These are phyloP conservation scores for Colletotrichum sp. DNA, from an alignment of 2,329 filamentous ascomycete species.

Conservation along the genomic window DNA sequence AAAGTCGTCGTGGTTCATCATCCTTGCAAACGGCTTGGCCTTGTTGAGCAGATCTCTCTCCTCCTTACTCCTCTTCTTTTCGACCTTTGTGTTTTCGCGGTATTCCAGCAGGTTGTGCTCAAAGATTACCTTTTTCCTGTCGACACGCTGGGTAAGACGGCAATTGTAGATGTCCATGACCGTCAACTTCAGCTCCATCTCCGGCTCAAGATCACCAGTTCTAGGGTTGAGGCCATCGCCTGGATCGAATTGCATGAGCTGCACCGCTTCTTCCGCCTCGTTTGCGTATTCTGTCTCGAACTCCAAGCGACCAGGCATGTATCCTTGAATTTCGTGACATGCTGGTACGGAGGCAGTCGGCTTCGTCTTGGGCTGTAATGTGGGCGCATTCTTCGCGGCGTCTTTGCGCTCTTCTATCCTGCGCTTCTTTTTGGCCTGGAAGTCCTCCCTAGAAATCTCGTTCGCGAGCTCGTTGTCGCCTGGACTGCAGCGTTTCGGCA, in stretches of 20 bases:
- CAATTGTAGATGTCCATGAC: constrained; percentile 99
- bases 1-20: constrained; percentile 95
- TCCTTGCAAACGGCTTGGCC: constrained; percentile 92
- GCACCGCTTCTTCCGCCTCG: constrained; percentile 96
- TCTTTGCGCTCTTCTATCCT: constrained; percentile 93
- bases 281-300: constrained; percentile 99
- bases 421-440: constrained; percentile 90
- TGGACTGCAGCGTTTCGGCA: constrained; percentile 86
- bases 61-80: constrained; percentile 96
- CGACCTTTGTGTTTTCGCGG: constrained; percentile 83
- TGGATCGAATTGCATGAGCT: constrained; percentile 97
- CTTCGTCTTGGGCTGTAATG: constrained; percentile 90
- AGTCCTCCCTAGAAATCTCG: constrained; percentile 86
- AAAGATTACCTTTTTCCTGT: constrained; percentile 95
- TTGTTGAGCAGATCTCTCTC: constrained; percentile 91
- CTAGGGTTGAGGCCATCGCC: constrained; percentile 88
- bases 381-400: constrained; percentile 80
- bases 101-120: constrained; percentile 95
- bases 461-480: constrained; percentile 80
- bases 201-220: constrained; percentile 88
- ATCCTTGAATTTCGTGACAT: constrained; percentile 97
- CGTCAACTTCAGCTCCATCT: constrained; percentile 96
- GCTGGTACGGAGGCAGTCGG: constrained; percentile 94
- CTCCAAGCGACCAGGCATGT: constrained; percentile 96
- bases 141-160: constrained; percentile 85